Conservation (phyloP, 495 filamentous ascomycete species). For the Xylaria acuta region DNA sequence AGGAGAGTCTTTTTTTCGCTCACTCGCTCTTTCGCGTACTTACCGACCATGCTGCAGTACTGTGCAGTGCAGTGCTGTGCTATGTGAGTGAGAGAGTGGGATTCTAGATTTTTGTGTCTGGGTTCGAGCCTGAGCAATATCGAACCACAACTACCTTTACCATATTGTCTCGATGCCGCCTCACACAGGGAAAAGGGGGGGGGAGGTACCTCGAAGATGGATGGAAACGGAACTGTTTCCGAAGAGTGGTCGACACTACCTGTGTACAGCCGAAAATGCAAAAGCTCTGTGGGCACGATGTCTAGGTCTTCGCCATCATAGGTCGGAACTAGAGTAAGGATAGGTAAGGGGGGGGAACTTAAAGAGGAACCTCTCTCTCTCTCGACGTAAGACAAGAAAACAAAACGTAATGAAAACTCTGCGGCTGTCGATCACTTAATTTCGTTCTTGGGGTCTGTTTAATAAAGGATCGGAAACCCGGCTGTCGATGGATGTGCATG, state of each 20-base stretch:
- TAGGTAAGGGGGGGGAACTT: not conserved
- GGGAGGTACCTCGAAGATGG: not conserved
- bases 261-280: not conserved
- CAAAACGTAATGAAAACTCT: conserved; percentile 23
- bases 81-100: not conserved
- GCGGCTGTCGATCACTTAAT: conserved; percentile 24
- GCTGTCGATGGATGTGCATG: conserved; percentile 13
- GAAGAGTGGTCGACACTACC: not conserved
- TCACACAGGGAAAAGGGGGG: not conserved
- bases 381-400: not conserved
- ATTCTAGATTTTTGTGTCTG: not conserved
- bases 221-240: conserved; percentile 23
- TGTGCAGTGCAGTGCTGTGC: not conserved
- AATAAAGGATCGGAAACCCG: conserved; percentile 19
- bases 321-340: not conserved
- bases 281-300: conserved; percentile 16
- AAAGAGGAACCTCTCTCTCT: not conserved
- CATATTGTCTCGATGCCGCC: conserved; percentile 17
- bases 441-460: conserved; percentile 18
- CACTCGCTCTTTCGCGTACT: not conserved
- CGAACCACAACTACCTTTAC: conserved; percentile 17
- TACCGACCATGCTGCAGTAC: not conserved
- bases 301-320: conserved; percentile 9
- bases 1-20: not conserved
- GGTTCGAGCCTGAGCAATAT: not conserved